phyloP scores from a whole-genome alignment of 2,329 filamentous ascomycete species.

The Fusarium staphyleae region DNA sequence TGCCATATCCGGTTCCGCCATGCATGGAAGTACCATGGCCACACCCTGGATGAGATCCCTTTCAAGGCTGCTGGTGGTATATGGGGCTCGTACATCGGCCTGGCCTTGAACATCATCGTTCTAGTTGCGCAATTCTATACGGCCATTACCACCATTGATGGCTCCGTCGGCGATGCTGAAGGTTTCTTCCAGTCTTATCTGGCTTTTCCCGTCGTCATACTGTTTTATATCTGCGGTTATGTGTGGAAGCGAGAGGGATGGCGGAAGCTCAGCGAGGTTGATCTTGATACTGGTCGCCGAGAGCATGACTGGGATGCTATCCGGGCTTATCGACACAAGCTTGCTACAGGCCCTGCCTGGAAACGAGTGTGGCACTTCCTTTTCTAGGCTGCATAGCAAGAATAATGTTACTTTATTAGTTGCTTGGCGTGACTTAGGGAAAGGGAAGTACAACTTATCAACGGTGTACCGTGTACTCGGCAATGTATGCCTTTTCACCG shows the following conservation, averaged over 20 bases:
- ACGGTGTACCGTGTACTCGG: too few species aligned
- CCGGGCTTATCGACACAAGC: constrained; percentile 54
- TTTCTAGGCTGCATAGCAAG: constrained; percentile 33
- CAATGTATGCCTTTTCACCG: too few species aligned
- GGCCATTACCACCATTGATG: constrained; percentile 51
- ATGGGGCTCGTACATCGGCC: constrained; percentile 69
- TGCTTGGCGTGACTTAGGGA: too few species aligned
- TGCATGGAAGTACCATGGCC: constrained; percentile 69
- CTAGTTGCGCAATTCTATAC: constrained; percentile 63
- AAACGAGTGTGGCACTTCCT: constrained; percentile 43
- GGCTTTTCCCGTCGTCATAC: constrained; percentile 60
- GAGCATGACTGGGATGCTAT: constrained; percentile 68
- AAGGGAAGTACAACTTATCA: too few species aligned
- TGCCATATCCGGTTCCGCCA: constrained; percentile 73
- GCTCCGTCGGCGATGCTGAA: constrained; percentile 40
- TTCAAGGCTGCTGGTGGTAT: constrained; percentile 69
- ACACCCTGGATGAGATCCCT: constrained; percentile 70
- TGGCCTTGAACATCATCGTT: constrained; percentile 63
- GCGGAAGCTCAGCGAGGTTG: constrained; percentile 66
- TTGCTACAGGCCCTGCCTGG: constrained; percentile 58
- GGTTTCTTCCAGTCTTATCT: constrained; percentile 64
- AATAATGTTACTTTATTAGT: too few species aligned
- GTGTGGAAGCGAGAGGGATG: constrained; percentile 69
- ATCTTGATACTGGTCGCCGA: constrained; percentile 70
- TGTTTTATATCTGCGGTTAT: constrained; percentile 63